Evolutionary conservation across 768 basidiomycete species (phyloP).

Genomic region (Pleurotus citrinopileatus): DNA sequence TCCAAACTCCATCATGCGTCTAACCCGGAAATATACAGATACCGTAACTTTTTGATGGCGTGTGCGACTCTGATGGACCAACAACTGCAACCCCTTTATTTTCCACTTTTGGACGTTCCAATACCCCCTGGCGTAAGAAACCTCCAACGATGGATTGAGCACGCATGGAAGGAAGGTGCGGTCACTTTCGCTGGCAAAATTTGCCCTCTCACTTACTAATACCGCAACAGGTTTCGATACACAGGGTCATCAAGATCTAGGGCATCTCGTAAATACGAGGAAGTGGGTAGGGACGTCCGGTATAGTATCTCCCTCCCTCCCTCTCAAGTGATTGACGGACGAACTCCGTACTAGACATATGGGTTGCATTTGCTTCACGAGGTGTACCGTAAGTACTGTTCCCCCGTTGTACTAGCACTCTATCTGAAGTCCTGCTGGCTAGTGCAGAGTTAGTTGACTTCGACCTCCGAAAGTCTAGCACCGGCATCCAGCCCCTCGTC

Average conservation of each 20-base stretch:
- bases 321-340: neutral
- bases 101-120: constrained; percentile 53
- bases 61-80: constrained; percentile 75
- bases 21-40: constrained; percentile 37
- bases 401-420: neutral
- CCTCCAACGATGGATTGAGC: constrained; percentile 77
- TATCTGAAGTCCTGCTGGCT: constrained; percentile 6
- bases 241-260: constrained; percentile 62
- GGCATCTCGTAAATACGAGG: constrained; percentile 48
- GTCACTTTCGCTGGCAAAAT: neutral
- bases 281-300: constrained; percentile 86
- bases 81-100: constrained; percentile 56
- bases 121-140: constrained; percentile 67
- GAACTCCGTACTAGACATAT: constrained; percentile 76
- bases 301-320: constrained; percentile 22
- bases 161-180: constrained; percentile 72
- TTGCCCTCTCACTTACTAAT: constrained; percentile 13
- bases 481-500: constrained; percentile 48
- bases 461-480: constrained; percentile 35
- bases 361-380: constrained; percentile 72
- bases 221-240: constrained; percentile 59
- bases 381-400: constrained; percentile 71
- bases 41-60: constrained; percentile 81
- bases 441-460: constrained; percentile 71
- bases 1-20: neutral